Evolutionary conservation across 2,329 filamentous ascomycete species (phyloP).

Genomic region (Xylaria arbuscula): DNA sequence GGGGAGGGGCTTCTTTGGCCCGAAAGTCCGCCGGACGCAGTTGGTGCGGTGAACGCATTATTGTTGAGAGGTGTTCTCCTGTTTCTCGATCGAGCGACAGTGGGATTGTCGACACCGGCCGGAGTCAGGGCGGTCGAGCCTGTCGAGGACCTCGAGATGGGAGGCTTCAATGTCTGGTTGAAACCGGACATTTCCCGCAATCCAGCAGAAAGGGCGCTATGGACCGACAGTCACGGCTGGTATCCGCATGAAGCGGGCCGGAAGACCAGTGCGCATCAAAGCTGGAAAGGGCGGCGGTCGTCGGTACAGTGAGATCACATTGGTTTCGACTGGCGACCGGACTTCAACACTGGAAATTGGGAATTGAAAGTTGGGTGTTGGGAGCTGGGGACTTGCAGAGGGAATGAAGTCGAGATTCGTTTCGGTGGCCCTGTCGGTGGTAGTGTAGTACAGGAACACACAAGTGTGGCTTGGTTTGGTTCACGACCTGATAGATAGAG

Average conservation of each 20-base stretch:
- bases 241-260: conserved; percentile 46
- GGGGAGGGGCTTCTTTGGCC: conserved; percentile 54
- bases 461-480: conserved; percentile 22
- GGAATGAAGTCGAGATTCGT: conserved; percentile 18
- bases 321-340: conserved; percentile 37
- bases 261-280: conserved; percentile 43
- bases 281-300: conserved; percentile 29
- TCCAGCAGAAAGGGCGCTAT: conserved; percentile 39
- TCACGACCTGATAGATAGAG: neutral
- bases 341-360: conserved; percentile 1
- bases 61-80: conserved; percentile 55
- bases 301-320: conserved; percentile 42
- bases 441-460: conserved; percentile 5
- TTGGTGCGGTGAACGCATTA: conserved; percentile 42
- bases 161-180: conserved; percentile 41
- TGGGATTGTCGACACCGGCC: conserved; percentile 55
- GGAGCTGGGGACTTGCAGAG: neutral
- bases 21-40: conserved; percentile 51
- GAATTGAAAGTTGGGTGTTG: too few species aligned
- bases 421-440: conserved; percentile 27
- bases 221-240: conserved; percentile 39
- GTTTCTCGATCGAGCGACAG: conserved; percentile 62
- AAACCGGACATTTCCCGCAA: conserved; percentile 46
- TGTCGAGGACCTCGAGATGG: conserved; percentile 58
- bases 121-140: conserved; percentile 60